Conservation (phyloP, 345 rosid genomes). For the Ceriops zippeliana region DNA sequence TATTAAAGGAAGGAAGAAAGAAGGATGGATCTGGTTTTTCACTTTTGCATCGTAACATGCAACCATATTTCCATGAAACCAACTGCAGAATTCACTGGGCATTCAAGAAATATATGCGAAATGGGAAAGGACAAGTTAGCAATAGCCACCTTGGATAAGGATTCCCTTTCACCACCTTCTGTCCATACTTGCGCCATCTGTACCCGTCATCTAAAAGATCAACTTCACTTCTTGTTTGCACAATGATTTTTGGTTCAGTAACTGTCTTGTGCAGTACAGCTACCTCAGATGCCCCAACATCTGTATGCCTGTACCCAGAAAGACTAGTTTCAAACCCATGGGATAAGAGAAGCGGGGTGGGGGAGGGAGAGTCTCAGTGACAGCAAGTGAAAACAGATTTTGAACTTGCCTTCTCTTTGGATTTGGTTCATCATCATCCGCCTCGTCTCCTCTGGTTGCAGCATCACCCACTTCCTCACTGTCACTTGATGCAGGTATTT, state of each 20-base stretch:
- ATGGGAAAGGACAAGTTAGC: slow-evolving; percentile 8
- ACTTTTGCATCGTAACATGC: too few species aligned
- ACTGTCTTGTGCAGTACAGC: slow-evolving; percentile 63
- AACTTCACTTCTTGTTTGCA: slow-evolving; percentile 97
- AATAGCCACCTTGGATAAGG: slow-evolving; percentile 75
- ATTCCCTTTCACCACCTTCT: slow-evolving; percentile 97
- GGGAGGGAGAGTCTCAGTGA: neutral
- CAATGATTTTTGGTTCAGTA: slow-evolving; percentile 79
- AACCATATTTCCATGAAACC: too few species aligned
- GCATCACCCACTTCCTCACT: slow-evolving; percentile 48
- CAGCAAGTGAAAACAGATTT: slow-evolving; percentile 4
- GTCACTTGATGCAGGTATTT: slow-evolving; percentile 40
- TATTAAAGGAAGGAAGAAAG: too few species aligned
- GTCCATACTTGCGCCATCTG: slow-evolving; percentile 98
- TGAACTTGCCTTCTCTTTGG: slow-evolving; percentile 62
- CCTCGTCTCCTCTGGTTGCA: slow-evolving; percentile 37
- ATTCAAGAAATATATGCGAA: neutral
- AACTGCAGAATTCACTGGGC: neutral
- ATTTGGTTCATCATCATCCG: slow-evolving; percentile 50
- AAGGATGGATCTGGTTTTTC: too few species aligned
- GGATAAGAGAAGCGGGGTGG: neutral
- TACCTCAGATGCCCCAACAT: slow-evolving; percentile 33
- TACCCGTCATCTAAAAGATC: slow-evolving; percentile 97
- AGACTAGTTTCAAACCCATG: neutral
- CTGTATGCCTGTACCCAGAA: slow-evolving; percentile 46